phyloP scores from a whole-genome alignment of 2,329 filamentous ascomycete genomes.

The Penicillium sp. region DNA sequence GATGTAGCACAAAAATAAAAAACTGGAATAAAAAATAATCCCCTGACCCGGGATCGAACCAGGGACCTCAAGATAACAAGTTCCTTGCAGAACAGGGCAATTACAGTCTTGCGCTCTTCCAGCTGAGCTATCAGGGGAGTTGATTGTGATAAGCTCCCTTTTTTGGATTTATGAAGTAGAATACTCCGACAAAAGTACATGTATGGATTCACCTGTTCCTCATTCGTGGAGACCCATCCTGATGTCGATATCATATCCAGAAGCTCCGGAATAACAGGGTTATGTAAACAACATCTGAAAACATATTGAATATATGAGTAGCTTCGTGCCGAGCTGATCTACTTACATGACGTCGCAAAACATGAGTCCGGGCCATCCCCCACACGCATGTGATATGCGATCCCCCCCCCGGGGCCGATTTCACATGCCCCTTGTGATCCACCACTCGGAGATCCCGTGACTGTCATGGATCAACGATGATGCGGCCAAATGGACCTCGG shows the following conservation, averaged over 20 bases:
- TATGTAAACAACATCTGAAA: neutral
- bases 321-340: neutral
- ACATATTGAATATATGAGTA: neutral
- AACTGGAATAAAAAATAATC: neutral
- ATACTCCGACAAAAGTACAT: neutral
- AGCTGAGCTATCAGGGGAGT: constrained; percentile 8
- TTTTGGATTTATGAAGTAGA: neutral
- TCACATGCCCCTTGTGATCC: constrained; percentile 12
- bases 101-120: constrained; percentile 11
- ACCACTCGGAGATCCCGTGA: constrained; percentile 26
- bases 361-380: neutral
- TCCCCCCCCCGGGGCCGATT: too few relatives aligned
- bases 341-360: neutral
- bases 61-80: constrained; percentile 5
- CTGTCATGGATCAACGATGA: constrained; percentile 28
- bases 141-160: neutral
- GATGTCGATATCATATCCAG: neutral
- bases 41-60: constrained; percentile 9
- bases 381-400: constrained; percentile 6
- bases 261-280: neutral
- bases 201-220: neutral
- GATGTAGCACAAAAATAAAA: neutral
- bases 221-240: neutral
- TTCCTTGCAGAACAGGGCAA: neutral
- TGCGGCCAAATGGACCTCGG: constrained; percentile 32